A percentile compares a stretch with the other conserved stretches of the same genome.
phyloP scores from a whole-genome alignment of 1,139 yeast genomes.

The Meyerozyma smithsonii region DNA sequence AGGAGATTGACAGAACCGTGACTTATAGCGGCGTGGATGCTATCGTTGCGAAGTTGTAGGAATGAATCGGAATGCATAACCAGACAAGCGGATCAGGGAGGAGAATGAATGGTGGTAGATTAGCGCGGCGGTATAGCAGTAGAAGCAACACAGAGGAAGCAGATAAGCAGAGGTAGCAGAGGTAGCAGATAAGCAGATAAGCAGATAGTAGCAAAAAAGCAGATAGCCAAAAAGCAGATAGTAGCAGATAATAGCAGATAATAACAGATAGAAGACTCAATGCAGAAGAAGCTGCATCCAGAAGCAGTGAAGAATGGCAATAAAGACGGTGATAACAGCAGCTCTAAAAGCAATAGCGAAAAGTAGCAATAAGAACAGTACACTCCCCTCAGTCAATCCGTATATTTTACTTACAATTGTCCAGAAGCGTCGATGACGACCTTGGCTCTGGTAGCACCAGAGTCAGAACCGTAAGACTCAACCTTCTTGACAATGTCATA shows the following conservation, averaged over 20 bases:
- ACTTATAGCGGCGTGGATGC: conserved; percentile 13
- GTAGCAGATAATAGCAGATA: not conserved
- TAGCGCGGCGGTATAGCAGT: too few species aligned
- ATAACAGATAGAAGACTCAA: too few species aligned
- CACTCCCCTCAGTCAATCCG: too few species aligned
- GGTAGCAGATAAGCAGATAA: not conserved
- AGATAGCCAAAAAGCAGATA: not conserved
- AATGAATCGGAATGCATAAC: too few species aligned
- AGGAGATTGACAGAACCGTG: conserved; percentile 12
- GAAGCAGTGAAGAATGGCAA: too few species aligned
- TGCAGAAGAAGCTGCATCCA: too few species aligned
- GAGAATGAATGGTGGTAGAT: too few species aligned
- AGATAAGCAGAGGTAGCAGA: too few species aligned
- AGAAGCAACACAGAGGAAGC: not conserved
- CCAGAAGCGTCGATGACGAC: conserved; percentile 81
- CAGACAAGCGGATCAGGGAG: too few species aligned
- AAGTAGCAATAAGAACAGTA: too few species aligned
- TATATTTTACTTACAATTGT: conserved; percentile 48
- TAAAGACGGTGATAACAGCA: too few species aligned
- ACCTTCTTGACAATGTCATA: conserved; percentile 86
- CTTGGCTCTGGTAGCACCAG: conserved; percentile 79
- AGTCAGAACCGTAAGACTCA: conserved; percentile 77
- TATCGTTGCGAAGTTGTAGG: conserved; percentile 14
- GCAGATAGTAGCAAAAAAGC: not conserved
- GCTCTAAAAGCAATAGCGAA: too few species aligned